Evolutionary conservation across 805 yeast species (phyloP), one percentile per base, ranked within the genome.

Genomic region (Cyberlindnera japonica): DNA sequence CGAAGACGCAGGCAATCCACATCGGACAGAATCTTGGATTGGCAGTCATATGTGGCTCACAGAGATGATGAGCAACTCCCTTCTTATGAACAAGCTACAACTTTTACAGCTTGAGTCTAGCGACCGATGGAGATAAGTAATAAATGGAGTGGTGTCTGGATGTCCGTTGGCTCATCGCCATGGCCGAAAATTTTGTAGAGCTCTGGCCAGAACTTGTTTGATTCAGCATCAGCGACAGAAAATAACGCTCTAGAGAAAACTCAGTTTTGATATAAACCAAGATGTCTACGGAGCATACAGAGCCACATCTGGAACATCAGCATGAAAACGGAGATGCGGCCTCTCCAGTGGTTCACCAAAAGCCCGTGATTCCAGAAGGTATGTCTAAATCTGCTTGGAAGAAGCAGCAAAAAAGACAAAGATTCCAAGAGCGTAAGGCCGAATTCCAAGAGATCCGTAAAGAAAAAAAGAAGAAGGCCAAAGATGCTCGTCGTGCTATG

Each of bases 301-400:
- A n/a, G n/a, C n/a, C n/a, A n/a, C n/a, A n/a, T n/a, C n/a, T n/a
- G n/a, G n/a, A n/a, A n/a, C n/a, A n/a, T n/a, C n/a, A n/a, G n/a
- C n/a, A n/a, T n/a, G n/a, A n/a, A n/a, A n/a, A n/a, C n/a, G n/a
- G n/a, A n/a, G n/a, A n/a, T n/a, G n/a, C n/a, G n/a, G n/a, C n/a
- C n/a, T n/a, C n/a, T n/a, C n/a, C n/a, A n/a, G n/a, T n/a, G n/a
- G n/a, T n/a, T n/a, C n/a, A n/a, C n/a, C n/a, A n/a, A n/a, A 55
- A 39, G 43, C 55, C 58, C 10, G 58, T 44, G 0, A 69, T 80
- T 8, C 96, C 96, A 2, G 89, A 79, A 43, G 96, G 96, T 5
- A 82, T 91, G 85, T 80, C 95, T 22, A 87, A 84, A 56, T 74
- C 75, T 13, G 90, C 84, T 43, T 91, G 88, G 84, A 91, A 91